A percentile compares a stretch with the other conserved stretches of the same genome.
phyloP scores from a whole-genome alignment of 2,329 filamentous ascomycete genomes.

The Sporothrix mexicana region DNA sequence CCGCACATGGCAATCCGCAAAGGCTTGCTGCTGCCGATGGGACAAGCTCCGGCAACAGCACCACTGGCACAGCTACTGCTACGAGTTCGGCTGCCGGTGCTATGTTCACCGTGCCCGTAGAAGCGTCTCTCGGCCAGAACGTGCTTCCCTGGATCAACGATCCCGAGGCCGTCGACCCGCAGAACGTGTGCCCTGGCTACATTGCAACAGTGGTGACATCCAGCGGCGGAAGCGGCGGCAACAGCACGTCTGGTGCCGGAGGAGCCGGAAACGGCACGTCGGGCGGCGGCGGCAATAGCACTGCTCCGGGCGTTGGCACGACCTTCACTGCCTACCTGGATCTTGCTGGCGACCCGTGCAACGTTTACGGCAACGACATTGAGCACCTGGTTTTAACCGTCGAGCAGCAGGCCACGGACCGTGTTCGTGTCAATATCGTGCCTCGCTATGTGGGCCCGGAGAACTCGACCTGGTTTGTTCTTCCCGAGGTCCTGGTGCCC shows the following conservation, averaged over 20 bases:
- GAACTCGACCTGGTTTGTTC: conserved; percentile 70
- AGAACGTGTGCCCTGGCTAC: conserved; percentile 72
- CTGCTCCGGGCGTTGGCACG: neutral
- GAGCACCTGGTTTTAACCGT: conserved; percentile 69
- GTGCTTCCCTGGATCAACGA: conserved; percentile 69
- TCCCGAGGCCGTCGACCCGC: conserved; percentile 66
- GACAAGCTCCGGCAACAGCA: neutral
- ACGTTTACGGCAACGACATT: conserved; percentile 79
- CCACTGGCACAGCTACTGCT: conserved; percentile 14
- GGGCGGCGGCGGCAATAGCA: neutral
- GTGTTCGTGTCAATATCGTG: conserved; percentile 71
- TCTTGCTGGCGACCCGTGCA: conserved; percentile 73
- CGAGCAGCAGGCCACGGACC: conserved; percentile 54
- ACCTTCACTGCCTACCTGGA: conserved; percentile 69
- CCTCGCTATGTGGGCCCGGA: conserved; percentile 66
- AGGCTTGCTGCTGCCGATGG: neutral
- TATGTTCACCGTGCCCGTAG: conserved; percentile 55
- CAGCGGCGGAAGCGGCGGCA: neutral
- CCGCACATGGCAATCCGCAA: neutral
- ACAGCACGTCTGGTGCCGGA: neutral
- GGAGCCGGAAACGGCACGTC: neutral
- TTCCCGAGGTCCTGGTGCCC: conserved; percentile 67
- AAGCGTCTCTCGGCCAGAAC: conserved; percentile 52
- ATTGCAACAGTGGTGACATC: conserved; percentile 62
- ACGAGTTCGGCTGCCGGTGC: conserved; percentile 31